Conservation (phyloP, 2,329 filamentous ascomycete species). For the Aspergillus versicolor region DNA sequence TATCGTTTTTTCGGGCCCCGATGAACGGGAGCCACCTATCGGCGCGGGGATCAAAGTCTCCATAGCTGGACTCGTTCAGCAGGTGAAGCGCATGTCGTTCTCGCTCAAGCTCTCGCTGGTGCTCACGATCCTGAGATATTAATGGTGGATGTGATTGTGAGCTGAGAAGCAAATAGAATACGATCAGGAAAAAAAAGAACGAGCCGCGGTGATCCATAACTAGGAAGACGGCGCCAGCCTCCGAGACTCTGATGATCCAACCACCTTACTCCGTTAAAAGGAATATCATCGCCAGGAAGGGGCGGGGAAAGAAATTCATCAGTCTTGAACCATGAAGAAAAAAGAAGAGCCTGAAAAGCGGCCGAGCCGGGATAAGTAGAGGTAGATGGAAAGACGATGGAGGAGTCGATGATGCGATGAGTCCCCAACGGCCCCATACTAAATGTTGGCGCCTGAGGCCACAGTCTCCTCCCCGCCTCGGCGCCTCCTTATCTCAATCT, state of each 20-base stretch:
- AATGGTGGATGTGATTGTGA: slow-evolving; percentile 45
- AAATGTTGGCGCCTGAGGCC: slow-evolving; percentile 23
- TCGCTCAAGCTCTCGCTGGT: slow-evolving; percentile 50
- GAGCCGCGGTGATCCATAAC: slow-evolving; percentile 49
- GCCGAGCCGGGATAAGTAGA: neutral
- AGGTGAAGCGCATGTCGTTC: slow-evolving; percentile 53
- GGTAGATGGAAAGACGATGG: slow-evolving; percentile 10
- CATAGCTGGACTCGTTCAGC: slow-evolving; percentile 53
- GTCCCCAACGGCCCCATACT: neutral
- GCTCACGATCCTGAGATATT: slow-evolving; percentile 42
- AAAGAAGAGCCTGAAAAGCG: neutral
- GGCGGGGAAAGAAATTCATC: neutral
- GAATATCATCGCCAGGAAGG: slow-evolving; percentile 26
- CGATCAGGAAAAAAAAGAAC: slow-evolving; percentile 51
- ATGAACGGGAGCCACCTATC: slow-evolving; percentile 67
- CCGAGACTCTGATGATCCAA: slow-evolving; percentile 21
- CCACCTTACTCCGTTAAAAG: slow-evolving; percentile 15
- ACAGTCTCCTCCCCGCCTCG: neutral
- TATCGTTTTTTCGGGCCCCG: slow-evolving; percentile 72
- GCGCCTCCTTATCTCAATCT: neutral
- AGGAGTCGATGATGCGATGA: slow-evolving; percentile 26
- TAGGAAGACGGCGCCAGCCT: slow-evolving; percentile 25
- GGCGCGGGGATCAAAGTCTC: slow-evolving; percentile 48
- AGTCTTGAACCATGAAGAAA: neutral
- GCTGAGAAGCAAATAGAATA: slow-evolving; percentile 55